These are phyloP conservation scores for Aspergillus neotritici DNA, from an alignment of 2,329 filamentous ascomycete species.

Conservation along the genomic window DNA sequence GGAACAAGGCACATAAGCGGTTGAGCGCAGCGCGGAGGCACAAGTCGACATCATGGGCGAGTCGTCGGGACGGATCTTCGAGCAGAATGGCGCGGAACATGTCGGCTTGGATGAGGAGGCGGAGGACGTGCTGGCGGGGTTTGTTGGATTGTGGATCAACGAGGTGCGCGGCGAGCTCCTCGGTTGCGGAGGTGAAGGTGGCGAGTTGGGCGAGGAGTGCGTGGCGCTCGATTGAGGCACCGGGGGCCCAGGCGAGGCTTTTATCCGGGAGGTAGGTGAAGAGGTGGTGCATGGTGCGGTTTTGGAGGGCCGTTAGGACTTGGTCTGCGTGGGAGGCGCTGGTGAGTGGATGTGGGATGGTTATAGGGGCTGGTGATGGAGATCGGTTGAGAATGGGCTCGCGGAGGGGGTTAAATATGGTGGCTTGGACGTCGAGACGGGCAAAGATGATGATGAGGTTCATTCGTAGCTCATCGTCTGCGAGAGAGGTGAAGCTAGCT, in stretches of 20 bases:
- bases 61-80: constrained; percentile 5
- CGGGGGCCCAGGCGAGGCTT: too few relatives aligned
- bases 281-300: constrained; percentile 19
- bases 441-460: constrained; percentile 12
- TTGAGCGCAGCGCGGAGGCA: too few relatives aligned
- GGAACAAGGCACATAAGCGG: too few relatives aligned
- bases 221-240: too few relatives aligned
- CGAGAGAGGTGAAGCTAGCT: too few relatives aligned
- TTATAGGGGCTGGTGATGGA: too few relatives aligned
- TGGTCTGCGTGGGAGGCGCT: constrained; percentile 10
- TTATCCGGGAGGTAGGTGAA: too few relatives aligned
- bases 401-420: constrained; percentile 12
- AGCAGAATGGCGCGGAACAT: constrained; percentile 13
- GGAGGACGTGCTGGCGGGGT: constrained; percentile 3
- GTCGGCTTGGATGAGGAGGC: constrained; percentile 11
- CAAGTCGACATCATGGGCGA: background rate
- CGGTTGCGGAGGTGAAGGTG: too few relatives aligned
- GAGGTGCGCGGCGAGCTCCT: background rate
- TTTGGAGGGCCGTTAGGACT: constrained; percentile 17
- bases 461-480: constrained; percentile 11
- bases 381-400: constrained; percentile 8
- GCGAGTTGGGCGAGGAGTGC: too few relatives aligned
- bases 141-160: too few relatives aligned
- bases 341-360: constrained; percentile 3
- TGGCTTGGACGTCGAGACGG: constrained; percentile 20